Evolutionary conservation across 2,329 filamentous ascomycete genomes (phyloP).

Genomic region (Aspergillus transmontanensis): DNA sequence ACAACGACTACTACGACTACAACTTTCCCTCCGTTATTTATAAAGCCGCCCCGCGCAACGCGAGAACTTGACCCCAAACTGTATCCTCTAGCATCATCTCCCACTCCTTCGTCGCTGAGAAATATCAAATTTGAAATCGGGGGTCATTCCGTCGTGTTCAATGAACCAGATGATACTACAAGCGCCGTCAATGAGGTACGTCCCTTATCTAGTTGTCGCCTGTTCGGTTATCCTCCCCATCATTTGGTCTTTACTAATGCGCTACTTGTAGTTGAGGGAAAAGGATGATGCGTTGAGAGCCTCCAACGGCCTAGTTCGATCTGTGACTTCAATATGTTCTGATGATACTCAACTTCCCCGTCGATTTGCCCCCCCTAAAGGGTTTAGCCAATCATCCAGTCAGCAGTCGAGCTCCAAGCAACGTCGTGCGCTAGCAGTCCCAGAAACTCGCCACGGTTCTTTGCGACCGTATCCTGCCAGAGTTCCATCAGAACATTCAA

Average conservation of each 20-base stretch:
- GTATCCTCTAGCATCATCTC: slow-evolving; percentile 82
- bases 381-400: slow-evolving; percentile 28
- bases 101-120: slow-evolving; percentile 77
- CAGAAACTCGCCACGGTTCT: slow-evolving; percentile 55
- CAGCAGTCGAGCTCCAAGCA: slow-evolving; percentile 31
- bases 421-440: slow-evolving; percentile 56
- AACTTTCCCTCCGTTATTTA: slow-evolving; percentile 77
- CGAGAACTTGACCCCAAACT: slow-evolving; percentile 79
- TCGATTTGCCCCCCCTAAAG: slow-evolving; percentile 26
- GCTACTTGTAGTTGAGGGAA: slow-evolving; percentile 43
- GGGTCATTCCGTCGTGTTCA: slow-evolving; percentile 62
- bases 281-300: slow-evolving; percentile 47
- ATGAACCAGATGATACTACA: slow-evolving; percentile 61
- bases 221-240: no score
- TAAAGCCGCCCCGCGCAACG: slow-evolving; percentile 72
- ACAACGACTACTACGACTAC: slow-evolving; percentile 89
- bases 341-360: slow-evolving; percentile 36
- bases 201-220: slow-evolving; percentile 17
- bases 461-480: slow-evolving; percentile 30
- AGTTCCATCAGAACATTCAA: slow-evolving; percentile 53
- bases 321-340: slow-evolving; percentile 47
- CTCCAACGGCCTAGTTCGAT: slow-evolving; percentile 52
- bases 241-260: slow-evolving; percentile 8
- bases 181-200: slow-evolving; percentile 58
- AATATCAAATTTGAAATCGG: slow-evolving; percentile 75